Evolutionary conservation across 2,329 filamentous ascomycete species (phyloP).

Genomic region (Dryadomyces quercus-mongolicae): DNA sequence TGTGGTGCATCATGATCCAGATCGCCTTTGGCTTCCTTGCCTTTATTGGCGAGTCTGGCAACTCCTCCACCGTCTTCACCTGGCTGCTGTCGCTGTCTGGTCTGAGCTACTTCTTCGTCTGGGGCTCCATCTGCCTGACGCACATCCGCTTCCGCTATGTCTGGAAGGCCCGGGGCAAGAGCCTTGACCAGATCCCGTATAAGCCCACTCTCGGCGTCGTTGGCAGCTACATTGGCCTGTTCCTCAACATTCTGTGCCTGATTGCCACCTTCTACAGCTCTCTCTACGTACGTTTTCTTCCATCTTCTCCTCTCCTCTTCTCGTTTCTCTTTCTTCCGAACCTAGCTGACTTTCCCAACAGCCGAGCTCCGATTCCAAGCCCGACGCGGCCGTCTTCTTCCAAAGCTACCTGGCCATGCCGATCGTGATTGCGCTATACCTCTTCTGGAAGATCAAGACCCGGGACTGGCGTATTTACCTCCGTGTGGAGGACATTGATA

Average conservation of each 20-base stretch:
- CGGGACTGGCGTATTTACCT: slow-evolving; percentile 45
- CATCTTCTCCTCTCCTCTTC: too few species aligned
- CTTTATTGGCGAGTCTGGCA: slow-evolving; percentile 37
- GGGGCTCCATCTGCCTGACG: slow-evolving; percentile 54
- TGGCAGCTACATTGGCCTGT: slow-evolving; percentile 58
- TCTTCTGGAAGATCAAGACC: slow-evolving; percentile 52
- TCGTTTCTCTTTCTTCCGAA: neutral
- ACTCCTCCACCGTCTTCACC: slow-evolving; percentile 37
- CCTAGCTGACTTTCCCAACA: slow-evolving; percentile 11
- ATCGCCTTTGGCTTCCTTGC: slow-evolving; percentile 47
- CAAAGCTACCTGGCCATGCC: slow-evolving; percentile 42
- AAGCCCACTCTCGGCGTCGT: slow-evolving; percentile 40
- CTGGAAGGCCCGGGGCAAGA: slow-evolving; percentile 47
- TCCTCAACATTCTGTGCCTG: slow-evolving; percentile 55
- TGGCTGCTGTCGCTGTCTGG: slow-evolving; percentile 63
- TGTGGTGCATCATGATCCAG: slow-evolving; percentile 39
- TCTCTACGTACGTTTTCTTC: slow-evolving; percentile 31
- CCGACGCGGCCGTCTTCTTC: slow-evolving; percentile 43
- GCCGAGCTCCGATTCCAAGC: slow-evolving; percentile 21
- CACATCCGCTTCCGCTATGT: slow-evolving; percentile 54
- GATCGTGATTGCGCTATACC: slow-evolving; percentile 44
- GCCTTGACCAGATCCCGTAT: slow-evolving; percentile 35
- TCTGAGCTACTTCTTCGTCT: slow-evolving; percentile 63
- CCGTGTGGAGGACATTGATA: slow-evolving; percentile 45
- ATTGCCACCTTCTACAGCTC: slow-evolving; percentile 62